These are phyloP conservation scores for Aspergillus funiculosus DNA, from an alignment of 495 filamentous ascomycete species.

Conservation along the genomic window DNA sequence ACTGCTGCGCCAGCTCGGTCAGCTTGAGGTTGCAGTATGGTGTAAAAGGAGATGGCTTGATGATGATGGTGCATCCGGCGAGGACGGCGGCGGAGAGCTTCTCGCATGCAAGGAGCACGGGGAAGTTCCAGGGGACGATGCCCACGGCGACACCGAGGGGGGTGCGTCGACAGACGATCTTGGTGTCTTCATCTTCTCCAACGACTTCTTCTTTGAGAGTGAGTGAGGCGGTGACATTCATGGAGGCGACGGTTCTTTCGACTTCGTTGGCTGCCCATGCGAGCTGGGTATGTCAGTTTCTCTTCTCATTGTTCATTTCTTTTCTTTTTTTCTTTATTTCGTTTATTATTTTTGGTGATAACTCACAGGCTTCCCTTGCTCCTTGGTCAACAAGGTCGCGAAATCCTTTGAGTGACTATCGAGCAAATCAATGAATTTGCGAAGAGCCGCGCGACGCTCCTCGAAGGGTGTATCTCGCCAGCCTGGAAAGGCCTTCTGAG, in stretches of 20 bases:
- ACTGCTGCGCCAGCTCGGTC: conserved; percentile 72
- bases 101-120: conserved; percentile 6
- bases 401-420: conserved; percentile 36
- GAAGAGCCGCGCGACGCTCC: conserved; percentile 46
- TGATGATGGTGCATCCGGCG: conserved; percentile 59
- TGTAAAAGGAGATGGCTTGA: conserved; percentile 89
- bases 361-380: conserved; percentile 43
- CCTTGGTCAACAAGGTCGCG: conserved; percentile 38
- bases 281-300: background rate
- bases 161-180: conserved; percentile 10
- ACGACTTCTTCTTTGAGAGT: conserved; percentile 2
- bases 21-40: conserved; percentile 84
- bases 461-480: conserved; percentile 42
- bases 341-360: background rate
- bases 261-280: background rate
- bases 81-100: conserved; percentile 52
- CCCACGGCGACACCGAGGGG: conserved; percentile 30
- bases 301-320: background rate
- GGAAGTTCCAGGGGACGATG: conserved; percentile 33
- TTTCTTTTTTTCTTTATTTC: background rate
- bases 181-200: background rate
- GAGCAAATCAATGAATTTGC: conserved; percentile 42
- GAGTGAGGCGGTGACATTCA: background rate
- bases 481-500: conserved; percentile 36
- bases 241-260: background rate